These are phyloP conservation scores for Bacidia gigantensis DNA, from an alignment of 495 filamentous ascomycete genomes.

Conservation along the genomic window DNA sequence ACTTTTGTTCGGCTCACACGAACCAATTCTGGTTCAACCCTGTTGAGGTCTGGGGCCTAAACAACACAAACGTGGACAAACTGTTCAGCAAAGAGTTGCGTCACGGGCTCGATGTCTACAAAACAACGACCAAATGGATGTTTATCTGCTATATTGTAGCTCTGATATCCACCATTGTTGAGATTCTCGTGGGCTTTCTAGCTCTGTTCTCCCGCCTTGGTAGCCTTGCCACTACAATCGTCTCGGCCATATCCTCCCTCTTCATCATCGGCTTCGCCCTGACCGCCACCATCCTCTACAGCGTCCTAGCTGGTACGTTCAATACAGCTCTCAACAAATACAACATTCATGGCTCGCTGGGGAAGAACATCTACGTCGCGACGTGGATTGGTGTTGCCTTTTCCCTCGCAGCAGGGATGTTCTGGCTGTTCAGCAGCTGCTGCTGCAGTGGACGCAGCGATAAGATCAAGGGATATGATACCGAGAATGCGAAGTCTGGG, in stretches of 20 bases:
- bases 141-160: conserved; percentile 57
- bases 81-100: conserved; percentile 48
- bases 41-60: conserved; percentile 45
- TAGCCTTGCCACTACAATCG: conserved; percentile 64
- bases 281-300: conserved; percentile 47
- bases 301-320: conserved; percentile 43
- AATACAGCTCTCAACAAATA: conserved; percentile 50
- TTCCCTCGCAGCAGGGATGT: conserved; percentile 54
- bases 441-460: conserved; percentile 56
- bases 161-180: conserved; percentile 52
- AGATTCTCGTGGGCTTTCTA: conserved; percentile 55
- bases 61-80: conserved; percentile 37
- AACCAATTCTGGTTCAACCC: conserved; percentile 68
- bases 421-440: conserved; percentile 86
- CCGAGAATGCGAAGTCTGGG: conserved; percentile 9
- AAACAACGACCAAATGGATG: conserved; percentile 65
- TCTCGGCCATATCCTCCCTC: conserved; percentile 46
- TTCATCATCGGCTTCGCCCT: conserved; percentile 43
- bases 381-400: conserved; percentile 74
- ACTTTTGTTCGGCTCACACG: conserved; percentile 42
- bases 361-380: conserved; percentile 49
- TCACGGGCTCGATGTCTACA: conserved; percentile 54
- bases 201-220: conserved; percentile 56
- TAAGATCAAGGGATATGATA: conserved; percentile 19
- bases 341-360: conserved; percentile 47